Base-by-base conservation (phyloP, 176 grass and related monocot genomes). In the Secale cereale region DNA sequence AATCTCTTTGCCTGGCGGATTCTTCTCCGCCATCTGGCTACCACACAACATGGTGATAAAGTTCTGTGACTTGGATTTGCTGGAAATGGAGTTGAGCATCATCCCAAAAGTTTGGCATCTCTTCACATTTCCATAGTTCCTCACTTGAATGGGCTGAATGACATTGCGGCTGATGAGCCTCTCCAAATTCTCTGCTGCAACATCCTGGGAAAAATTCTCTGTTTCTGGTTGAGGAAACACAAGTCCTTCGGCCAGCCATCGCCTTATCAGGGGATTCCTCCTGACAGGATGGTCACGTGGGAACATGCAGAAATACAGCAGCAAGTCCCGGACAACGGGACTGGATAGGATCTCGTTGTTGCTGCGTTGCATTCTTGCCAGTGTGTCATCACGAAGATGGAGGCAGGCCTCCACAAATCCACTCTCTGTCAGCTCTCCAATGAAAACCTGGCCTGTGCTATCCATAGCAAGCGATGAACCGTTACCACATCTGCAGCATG, bases 211-310 rank as follows among this genome's bases (percentile, higher is more conserved):
- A 30, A 7, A 31, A 25, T 10, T 30, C 27, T 59, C 28, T 5
- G 16, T 6, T 66, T 37, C 65, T 59, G n/a, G 43, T 20, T 76
- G 72, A 50, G 27, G 43, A 52, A 76, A 27, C 15, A 76, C 43
- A 10, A 76, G 30, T 71, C 65, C 80, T 82, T 82, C 80, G 27
- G 50, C 80, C 8, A 82, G 10, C 80, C 65, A 82, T 13, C 32
- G 46, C 65, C 66, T 39, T 57, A 82, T 28, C n/a, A 82, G 3
- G 17, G 66, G 11, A 28, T 16, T 32, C 32, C 50, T 71, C 31
- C 50, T 71, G 66, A 82, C 20, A 28, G 29, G 14, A 57, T 71
- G 32, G 0, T 19, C 66, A 1, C 22, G 7, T 3, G 80, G 80
- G 23, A 71, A 82, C 43, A 82, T 56, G 50, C 14, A 35, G 26